phyloP scores from a whole-genome alignment of 805 yeast species.

The Candida krabiensis region DNA sequence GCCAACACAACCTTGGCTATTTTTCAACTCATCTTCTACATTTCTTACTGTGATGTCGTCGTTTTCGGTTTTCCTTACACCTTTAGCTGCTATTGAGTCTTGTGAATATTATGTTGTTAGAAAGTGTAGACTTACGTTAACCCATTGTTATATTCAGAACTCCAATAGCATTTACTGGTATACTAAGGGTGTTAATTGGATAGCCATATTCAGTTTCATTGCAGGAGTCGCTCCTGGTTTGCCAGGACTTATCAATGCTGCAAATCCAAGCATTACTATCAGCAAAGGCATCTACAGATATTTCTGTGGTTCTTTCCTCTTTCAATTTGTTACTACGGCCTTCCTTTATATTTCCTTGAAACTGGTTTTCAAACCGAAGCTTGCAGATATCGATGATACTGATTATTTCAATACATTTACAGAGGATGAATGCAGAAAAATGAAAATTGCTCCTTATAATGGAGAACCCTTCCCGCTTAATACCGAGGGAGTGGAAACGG shows the following conservation, averaged over 20 bases:
- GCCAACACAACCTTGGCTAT: conserved; percentile 43
- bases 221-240: conserved; percentile 46
- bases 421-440: conserved; percentile 30
- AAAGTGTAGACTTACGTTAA: conserved; percentile 37
- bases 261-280: conserved; percentile 16
- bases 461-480: too few relatives aligned
- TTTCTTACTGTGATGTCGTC: conserved; percentile 33
- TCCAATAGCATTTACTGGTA: conserved; percentile 35
- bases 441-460: conserved; percentile 34
- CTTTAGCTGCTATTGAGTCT: conserved; percentile 37
- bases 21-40: conserved; percentile 35
- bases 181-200: conserved; percentile 42
- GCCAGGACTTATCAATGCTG: conserved; percentile 45
- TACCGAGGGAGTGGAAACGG: too few relatives aligned
- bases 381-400: conserved; percentile 27
- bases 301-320: conserved; percentile 44
- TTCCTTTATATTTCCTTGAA: conserved; percentile 35
- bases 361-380: conserved; percentile 28
- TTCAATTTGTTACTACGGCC: conserved; percentile 41
- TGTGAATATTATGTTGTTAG: conserved; percentile 43
- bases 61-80: conserved; percentile 40
- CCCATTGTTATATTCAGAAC: conserved; percentile 38
- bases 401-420: conserved; percentile 35
- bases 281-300: conserved; percentile 40
- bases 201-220: conserved; percentile 39